phyloP scores from a whole-genome alignment of 108 stramenopile genomes.

The Pseudonitzschia multiseries region DNA sequence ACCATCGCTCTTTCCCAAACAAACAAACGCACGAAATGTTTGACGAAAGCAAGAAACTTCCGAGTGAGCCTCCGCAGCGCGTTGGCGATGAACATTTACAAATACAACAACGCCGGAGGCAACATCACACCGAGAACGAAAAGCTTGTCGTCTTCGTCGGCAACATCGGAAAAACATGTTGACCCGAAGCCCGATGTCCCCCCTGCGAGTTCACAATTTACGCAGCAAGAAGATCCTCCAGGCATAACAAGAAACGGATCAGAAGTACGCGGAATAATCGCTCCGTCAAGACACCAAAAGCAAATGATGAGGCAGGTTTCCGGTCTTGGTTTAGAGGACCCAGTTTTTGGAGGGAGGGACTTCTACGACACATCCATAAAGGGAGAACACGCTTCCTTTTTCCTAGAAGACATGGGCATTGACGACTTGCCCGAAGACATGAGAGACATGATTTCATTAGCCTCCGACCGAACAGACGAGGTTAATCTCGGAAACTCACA shows the following conservation, averaged over 20 bases:
- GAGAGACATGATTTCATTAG: constrained; percentile 19
- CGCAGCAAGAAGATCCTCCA: no score
- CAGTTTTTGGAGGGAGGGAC: constrained; percentile 26
- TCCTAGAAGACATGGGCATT: constrained; percentile 32
- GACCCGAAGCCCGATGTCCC: no score
- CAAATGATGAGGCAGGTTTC: constrained; percentile 35
- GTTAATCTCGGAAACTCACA: neutral
- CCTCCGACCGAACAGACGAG: constrained; percentile 23
- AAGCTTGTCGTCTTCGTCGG: no score
- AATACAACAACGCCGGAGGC: no score
- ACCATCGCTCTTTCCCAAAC: no score
- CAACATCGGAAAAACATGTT: no score
- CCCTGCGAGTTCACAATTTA: no score
- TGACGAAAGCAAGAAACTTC: no score
- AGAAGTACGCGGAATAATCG: constrained; percentile 20
- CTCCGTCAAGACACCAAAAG: constrained; percentile 18
- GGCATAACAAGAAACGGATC: neutral
- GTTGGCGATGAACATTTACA: no score
- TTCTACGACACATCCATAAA: neutral
- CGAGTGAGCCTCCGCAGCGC: no score
- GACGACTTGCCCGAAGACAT: constrained; percentile 28
- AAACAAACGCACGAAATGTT: no score
- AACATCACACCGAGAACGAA: no score
- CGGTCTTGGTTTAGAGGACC: constrained; percentile 37
- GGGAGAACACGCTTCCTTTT: constrained; percentile 6